These are phyloP conservation scores for Daldinia grandis DNA, from an alignment of 495 filamentous ascomycete genomes.

Conservation along the genomic window DNA sequence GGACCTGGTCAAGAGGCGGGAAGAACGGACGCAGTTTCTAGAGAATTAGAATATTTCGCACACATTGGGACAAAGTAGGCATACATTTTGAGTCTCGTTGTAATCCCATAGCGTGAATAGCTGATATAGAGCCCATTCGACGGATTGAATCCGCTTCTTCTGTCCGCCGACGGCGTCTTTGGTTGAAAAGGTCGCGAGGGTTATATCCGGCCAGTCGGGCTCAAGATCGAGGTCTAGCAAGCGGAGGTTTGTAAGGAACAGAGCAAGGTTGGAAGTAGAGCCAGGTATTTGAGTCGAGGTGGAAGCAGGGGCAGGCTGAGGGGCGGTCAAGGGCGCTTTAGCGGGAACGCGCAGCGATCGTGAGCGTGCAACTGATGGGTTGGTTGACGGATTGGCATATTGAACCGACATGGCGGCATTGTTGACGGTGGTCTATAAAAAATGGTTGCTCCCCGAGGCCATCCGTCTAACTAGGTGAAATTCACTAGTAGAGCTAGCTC, in stretches of 20 bases:
- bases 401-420: conserved; percentile 45
- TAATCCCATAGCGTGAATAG: conserved; percentile 85
- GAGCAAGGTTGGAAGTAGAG: conserved; percentile 62
- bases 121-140: conserved; percentile 86
- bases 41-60: conserved; percentile 17
- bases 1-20: conserved; percentile 83
- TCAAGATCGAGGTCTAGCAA: conserved; percentile 78
- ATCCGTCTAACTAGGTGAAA: neutral
- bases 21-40: conserved; percentile 91
- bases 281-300: conserved; percentile 36
- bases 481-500: neutral
- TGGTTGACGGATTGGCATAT: conserved; percentile 36
- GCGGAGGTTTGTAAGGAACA: conserved; percentile 82
- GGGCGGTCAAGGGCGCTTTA: conserved; percentile 46
- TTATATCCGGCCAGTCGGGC: conserved; percentile 80
- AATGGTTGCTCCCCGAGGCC: neutral
- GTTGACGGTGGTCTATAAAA: conserved; percentile 3
- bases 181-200: conserved; percentile 67
- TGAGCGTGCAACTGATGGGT: conserved; percentile 36
- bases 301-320: conserved; percentile 26
- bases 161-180: conserved; percentile 74
- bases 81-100: conserved; percentile 73
- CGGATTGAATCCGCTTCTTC: conserved; percentile 76
- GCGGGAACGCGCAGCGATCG: conserved; percentile 40
- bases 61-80: conserved; percentile 1